Conservation (phyloP, 129 eudicot genomes). For the Oenanthe sinensis region DNA sequence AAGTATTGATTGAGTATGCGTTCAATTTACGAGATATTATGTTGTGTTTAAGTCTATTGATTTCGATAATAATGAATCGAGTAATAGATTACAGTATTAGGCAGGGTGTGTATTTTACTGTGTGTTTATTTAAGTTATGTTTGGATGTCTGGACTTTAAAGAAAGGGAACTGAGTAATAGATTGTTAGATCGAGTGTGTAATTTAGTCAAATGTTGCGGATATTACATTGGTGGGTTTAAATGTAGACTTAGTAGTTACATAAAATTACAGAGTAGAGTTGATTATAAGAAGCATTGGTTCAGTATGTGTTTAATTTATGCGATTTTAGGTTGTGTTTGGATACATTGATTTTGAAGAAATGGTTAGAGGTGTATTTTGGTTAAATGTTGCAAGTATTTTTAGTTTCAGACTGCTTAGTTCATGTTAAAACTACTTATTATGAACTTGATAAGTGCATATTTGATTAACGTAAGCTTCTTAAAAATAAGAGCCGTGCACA, state of each 20-base stretch:
- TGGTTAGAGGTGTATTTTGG: too few species aligned
- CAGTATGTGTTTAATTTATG: neutral
- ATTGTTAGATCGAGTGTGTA: neutral
- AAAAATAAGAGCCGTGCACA: too few species aligned
- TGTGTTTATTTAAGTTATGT: neutral
- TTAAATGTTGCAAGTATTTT: too few species aligned
- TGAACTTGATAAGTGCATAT: too few species aligned
- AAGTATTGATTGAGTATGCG: neutral
- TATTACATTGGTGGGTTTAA: neutral
- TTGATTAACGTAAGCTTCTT: too few species aligned
- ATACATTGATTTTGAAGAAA: neutral
- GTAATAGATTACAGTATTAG: neutral
- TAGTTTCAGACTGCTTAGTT: too few species aligned
- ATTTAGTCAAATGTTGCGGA: neutral
- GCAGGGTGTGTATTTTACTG: neutral
- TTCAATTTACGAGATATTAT: neutral
- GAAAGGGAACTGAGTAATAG: neutral
- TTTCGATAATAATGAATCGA: neutral
- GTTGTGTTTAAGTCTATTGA: neutral
- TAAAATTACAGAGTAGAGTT: neutral
- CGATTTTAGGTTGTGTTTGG: too few species aligned
- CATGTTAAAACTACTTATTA: too few species aligned
- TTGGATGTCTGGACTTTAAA: too few species aligned
- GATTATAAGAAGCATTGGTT: neutral
- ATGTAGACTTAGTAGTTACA: neutral